phyloP scores from a whole-genome alignment of 2,329 filamentous ascomycete genomes.

The Talaromyces verruculosus region DNA sequence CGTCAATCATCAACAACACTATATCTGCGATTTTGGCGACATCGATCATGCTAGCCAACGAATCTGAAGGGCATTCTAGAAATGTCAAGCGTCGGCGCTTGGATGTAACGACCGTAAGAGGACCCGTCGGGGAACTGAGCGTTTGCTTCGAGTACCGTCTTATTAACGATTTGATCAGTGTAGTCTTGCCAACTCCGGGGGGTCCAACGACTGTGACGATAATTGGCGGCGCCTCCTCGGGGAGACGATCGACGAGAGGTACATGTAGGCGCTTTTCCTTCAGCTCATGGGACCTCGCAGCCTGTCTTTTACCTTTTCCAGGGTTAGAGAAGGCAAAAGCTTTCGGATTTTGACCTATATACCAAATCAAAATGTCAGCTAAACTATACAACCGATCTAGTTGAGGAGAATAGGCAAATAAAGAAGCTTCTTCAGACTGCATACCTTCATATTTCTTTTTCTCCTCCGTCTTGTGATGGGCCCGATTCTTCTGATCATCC shows the following conservation, averaged over 20 bases:
- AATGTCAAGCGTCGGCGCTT: slow-evolving; percentile 95
- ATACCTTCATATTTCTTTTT: slow-evolving; percentile 74
- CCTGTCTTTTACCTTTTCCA: slow-evolving; percentile 72
- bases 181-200: slow-evolving; percentile 88
- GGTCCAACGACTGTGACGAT: slow-evolving; percentile 94
- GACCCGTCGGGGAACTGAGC: slow-evolving; percentile 82
- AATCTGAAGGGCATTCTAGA: slow-evolving; percentile 90
- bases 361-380: slow-evolving; percentile 4
- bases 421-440: slow-evolving; percentile 21
- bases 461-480: slow-evolving; percentile 83
- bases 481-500: slow-evolving; percentile 80
- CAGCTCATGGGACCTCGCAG: slow-evolving; percentile 63
- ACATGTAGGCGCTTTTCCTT: slow-evolving; percentile 97
- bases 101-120: slow-evolving; percentile 92
- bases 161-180: slow-evolving; percentile 89
- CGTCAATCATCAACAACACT: slow-evolving; percentile 95
- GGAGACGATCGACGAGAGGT: slow-evolving; percentile 89
- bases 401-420: background rate
- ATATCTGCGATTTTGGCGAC: slow-evolving; percentile 97
- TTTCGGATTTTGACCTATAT: slow-evolving; percentile 74
- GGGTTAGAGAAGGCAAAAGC: slow-evolving; percentile 84
- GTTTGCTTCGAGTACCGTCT: slow-evolving; percentile 95
- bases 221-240: slow-evolving; percentile 90
- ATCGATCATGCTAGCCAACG: slow-evolving; percentile 94
- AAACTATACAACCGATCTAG: background rate